These are phyloP conservation scores for Coemansia sp. DNA, from an alignment of 192 early-diverging fungal species.

Conservation along the genomic window DNA sequence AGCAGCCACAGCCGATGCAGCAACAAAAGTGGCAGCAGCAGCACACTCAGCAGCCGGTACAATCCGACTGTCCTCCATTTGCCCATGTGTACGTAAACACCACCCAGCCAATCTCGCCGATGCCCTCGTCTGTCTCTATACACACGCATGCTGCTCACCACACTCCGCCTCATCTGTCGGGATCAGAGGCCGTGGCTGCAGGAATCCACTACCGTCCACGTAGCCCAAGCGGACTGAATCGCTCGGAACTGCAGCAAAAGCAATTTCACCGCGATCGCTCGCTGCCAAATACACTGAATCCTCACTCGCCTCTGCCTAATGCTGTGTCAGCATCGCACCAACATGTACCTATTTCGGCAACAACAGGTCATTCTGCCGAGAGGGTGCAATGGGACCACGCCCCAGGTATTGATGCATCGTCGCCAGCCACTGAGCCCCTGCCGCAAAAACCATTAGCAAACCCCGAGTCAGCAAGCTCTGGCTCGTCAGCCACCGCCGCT, in stretches of 20 bases:
- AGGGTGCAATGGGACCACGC: conserved; percentile 15
- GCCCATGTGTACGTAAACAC: conserved; percentile 2
- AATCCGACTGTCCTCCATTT: conserved; percentile 8
- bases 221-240: conserved; percentile 8
- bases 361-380: neutral
- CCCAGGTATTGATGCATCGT: conserved; percentile 1
- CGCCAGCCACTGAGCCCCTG: conserved; percentile 8
- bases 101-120: neutral
- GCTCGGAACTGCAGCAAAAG: neutral
- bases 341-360: neutral
- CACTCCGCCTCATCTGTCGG: neutral
- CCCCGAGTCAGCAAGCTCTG: conserved; percentile 15
- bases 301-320: conserved; percentile 9
- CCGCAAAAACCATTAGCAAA: conserved; percentile 8
- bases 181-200: neutral
- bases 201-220: conserved; percentile 7
- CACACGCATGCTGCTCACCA: neutral
- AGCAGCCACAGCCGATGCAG: conserved; percentile 15
- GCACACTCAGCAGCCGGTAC: neutral
- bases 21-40: conserved; percentile 12
- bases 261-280: conserved; percentile 25
- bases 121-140: neutral
- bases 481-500: conserved; percentile 16
- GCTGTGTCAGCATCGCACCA: neutral
- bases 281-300: conserved; percentile 9